Percentiles rank a stretch among this genome's conserved stretches.
phyloP scores from a whole-genome alignment of 495 filamentous ascomycete species.

The Hypoxylon subgilvum region DNA sequence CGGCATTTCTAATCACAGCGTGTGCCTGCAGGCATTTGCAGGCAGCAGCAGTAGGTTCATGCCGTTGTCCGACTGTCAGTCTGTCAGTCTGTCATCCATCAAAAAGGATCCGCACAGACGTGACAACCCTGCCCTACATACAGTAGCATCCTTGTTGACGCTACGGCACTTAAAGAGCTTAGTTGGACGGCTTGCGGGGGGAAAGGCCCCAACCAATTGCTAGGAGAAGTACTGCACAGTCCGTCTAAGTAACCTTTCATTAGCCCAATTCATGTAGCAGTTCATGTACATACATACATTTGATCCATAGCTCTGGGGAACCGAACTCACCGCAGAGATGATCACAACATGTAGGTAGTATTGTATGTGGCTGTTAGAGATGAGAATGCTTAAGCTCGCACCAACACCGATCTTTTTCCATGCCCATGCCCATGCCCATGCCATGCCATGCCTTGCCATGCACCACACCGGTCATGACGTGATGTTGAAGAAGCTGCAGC shows the following conservation, averaged over 20 bases:
- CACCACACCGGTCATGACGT: slow-evolving; percentile 21
- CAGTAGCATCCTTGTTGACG: slow-evolving; percentile 25
- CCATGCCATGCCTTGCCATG: too few relatives aligned
- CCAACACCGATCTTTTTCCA: too few relatives aligned
- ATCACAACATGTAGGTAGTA: too few relatives aligned
- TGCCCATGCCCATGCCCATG: too few relatives aligned
- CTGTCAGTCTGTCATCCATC: slow-evolving; percentile 7
- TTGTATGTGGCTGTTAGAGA: too few relatives aligned
- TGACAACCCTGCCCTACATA: slow-evolving; percentile 2
- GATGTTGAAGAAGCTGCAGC: slow-evolving; percentile 26
- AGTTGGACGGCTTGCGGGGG: slow-evolving; percentile 34
- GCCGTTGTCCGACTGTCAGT: neutral
- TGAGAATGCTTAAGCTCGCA: too few relatives aligned
- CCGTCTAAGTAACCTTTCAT: neutral
- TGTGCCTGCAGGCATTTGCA: slow-evolving; percentile 23
- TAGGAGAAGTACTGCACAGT: neutral
- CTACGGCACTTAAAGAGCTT: slow-evolving; percentile 38
- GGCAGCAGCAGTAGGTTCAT: slow-evolving; percentile 19
- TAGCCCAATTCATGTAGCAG: too few relatives aligned
- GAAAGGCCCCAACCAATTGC: neutral
- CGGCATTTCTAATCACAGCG: slow-evolving; percentile 33
- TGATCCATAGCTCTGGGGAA: too few relatives aligned
- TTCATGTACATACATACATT: too few relatives aligned
- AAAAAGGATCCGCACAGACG: neutral
- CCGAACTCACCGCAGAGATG: too few relatives aligned